Percentiles rank a stretch among this genome's conserved stretches.
phyloP scores from a whole-genome alignment of 2,329 filamentous ascomycete genomes.

The Calonectria pauciramosa region DNA sequence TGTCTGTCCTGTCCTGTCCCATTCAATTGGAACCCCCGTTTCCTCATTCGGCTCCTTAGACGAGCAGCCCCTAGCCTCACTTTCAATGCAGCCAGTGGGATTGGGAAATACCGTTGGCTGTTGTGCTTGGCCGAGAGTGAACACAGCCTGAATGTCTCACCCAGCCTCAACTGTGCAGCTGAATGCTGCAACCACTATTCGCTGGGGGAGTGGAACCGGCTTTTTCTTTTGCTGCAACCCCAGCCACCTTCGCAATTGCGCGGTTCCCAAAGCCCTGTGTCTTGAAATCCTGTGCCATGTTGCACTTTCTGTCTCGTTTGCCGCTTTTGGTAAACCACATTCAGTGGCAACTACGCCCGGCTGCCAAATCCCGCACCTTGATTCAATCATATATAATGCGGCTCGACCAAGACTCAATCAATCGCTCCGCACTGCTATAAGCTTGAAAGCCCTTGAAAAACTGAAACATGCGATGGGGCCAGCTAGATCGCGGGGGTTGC shows the following conservation, averaged over 20 bases:
- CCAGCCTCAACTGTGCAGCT: neutral
- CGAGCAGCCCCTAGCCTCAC: neutral
- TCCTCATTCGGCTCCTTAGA: neutral
- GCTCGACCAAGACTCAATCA: no score
- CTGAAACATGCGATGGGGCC: no score
- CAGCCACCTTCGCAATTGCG: neutral
- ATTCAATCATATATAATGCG: neutral
- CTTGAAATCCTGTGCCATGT: neutral
- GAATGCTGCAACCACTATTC: neutral
- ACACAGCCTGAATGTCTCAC: slow-evolving; percentile 2
- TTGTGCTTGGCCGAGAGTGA: neutral
- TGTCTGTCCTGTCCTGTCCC: neutral
- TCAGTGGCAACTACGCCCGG: neutral
- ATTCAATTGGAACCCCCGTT: no score
- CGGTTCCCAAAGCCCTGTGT: neutral
- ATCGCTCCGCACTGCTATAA: no score
- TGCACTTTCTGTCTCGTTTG: neutral
- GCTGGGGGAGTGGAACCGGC: neutral
- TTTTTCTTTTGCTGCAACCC: neutral
- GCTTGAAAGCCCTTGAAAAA: no score
- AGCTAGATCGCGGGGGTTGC: no score
- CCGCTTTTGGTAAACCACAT: no score
- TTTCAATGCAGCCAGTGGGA: neutral
- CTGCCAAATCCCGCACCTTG: neutral
- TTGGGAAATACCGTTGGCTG: neutral